Percentiles rank a stretch among this genome's conserved stretches.
Evolutionary conservation across 768 basidiomycete species (phyloP).

Genomic region (Trametes coccinea): DNA sequence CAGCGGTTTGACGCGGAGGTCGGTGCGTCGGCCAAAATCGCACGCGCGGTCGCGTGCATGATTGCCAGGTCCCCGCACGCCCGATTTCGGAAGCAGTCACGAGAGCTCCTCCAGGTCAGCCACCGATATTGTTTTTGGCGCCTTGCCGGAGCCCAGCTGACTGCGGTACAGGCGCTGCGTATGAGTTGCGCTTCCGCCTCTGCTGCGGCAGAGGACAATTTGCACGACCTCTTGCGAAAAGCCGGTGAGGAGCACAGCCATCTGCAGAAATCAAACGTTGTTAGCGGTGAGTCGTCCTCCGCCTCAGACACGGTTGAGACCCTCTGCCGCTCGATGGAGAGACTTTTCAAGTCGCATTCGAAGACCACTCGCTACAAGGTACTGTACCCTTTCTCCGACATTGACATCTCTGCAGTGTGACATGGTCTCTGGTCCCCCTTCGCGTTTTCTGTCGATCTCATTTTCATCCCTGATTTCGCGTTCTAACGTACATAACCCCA

Average conservation of each 20-base stretch:
- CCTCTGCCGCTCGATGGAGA: conserved; percentile 17
- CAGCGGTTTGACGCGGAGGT: conserved; percentile 63
- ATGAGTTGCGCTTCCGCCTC: background rate
- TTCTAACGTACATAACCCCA: no score
- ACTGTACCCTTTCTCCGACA: no score
- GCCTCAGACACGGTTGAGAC: background rate
- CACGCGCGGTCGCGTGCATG: conserved; percentile 51
- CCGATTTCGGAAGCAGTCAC: conserved; percentile 47
- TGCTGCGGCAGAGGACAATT: background rate
- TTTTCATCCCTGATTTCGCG: no score
- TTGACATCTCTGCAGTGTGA: no score
- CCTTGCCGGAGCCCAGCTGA: background rate
- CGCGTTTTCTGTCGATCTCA: no score
- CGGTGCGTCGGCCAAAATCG: conserved; percentile 48
- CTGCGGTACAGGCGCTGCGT: background rate
- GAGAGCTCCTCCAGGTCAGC: conserved; percentile 49
- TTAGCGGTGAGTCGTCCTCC: background rate
- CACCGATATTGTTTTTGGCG: background rate
- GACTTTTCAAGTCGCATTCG: conserved; percentile 5
- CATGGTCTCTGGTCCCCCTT: no score
- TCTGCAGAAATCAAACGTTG: background rate
- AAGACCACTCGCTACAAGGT: conserved; percentile 19
- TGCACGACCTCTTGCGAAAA: background rate
- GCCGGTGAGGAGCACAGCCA: background rate
- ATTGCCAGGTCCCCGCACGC: conserved; percentile 51